Percentiles rank a stretch among this genome's conserved stretches.
Conservation (phyloP, 1,284 basidiomycete species). For the Ceraceosorus bombacis region DNA sequence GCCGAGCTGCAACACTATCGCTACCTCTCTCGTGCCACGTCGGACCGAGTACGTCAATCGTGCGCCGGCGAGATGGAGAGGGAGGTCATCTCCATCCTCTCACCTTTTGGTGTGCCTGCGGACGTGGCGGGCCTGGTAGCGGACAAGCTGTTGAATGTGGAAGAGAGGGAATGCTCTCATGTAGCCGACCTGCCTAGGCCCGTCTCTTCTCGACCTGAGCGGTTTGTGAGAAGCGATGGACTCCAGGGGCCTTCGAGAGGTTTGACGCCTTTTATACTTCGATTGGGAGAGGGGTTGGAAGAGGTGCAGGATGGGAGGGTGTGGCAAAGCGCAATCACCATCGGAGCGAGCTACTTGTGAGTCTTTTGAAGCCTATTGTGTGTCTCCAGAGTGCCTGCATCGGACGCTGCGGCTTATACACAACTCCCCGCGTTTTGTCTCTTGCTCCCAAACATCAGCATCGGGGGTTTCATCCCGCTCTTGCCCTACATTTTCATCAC, state of each 20-base stretch:
- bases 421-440: too few relatives aligned
- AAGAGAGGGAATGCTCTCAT: neutral
- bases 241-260: conserved; percentile 15
- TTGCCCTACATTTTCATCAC: conserved; percentile 38
- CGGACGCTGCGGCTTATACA: too few relatives aligned
- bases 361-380: conserved; percentile 13
- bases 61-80: conserved; percentile 92
- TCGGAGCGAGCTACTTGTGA: conserved; percentile 38
- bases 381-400: neutral
- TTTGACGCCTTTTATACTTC: conserved; percentile 39
- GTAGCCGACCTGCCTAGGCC: conserved; percentile 2
- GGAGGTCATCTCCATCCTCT: conserved; percentile 80
- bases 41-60: conserved; percentile 72
- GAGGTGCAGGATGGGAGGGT: conserved; percentile 35
- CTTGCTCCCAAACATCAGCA: too few relatives aligned
- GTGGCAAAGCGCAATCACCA: conserved; percentile 32
- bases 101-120: conserved; percentile 79
- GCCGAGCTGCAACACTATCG: conserved; percentile 76
- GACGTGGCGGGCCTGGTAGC: conserved; percentile 71
- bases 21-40: conserved; percentile 31
- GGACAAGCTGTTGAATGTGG: conserved; percentile 8
- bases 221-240: conserved; percentile 5
- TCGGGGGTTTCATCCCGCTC: conserved; percentile 22
- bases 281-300: conserved; percentile 33
- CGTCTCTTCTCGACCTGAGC: conserved; percentile 19